A percentile compares a stretch with the other conserved stretches of the same genome.
These are phyloP conservation scores for Magnusiomyces paraingens DNA, from an alignment of 1,139 yeast species.

Conservation along the genomic window DNA sequence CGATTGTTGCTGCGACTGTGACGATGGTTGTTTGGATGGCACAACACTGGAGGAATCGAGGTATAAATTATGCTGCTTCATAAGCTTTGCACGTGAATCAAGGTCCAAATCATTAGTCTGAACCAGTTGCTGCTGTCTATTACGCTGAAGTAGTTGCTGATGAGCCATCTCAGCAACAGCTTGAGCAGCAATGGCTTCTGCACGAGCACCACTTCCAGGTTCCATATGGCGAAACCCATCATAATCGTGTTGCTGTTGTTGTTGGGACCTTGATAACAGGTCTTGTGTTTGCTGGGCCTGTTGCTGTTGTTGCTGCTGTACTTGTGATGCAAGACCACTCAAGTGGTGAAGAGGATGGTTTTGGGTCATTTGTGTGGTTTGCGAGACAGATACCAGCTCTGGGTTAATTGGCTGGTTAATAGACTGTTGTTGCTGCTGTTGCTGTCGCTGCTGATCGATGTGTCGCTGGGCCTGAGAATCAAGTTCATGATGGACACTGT, in stretches of 20 bases:
- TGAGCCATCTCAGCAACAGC: not conserved
- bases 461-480: not conserved
- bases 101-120: too few species aligned
- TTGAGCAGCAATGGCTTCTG: not conserved
- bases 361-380: not conserved
- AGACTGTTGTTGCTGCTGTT: not conserved
- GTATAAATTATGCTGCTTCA: too few species aligned
- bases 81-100: too few species aligned
- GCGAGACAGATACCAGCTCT: not conserved
- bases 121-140: too few species aligned
- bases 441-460: not conserved
- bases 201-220: not conserved
- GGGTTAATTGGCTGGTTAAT: slow-evolving; percentile 1
- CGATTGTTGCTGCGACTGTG: slow-evolving; percentile 6
- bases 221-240: too few species aligned
- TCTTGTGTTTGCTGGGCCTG: not conserved
- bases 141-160: not conserved
- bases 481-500: too few species aligned
- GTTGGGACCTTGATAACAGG: too few species aligned
- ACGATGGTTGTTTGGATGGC: not conserved
- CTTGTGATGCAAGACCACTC: slow-evolving; percentile 1
- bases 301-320: slow-evolving; percentile 10
- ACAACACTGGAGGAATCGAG: too few species aligned
- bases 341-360: not conserved
- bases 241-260: too few species aligned